Conservation (phyloP, 2,329 filamentous ascomycete genomes). For the Tolypocladium tundrense region DNA sequence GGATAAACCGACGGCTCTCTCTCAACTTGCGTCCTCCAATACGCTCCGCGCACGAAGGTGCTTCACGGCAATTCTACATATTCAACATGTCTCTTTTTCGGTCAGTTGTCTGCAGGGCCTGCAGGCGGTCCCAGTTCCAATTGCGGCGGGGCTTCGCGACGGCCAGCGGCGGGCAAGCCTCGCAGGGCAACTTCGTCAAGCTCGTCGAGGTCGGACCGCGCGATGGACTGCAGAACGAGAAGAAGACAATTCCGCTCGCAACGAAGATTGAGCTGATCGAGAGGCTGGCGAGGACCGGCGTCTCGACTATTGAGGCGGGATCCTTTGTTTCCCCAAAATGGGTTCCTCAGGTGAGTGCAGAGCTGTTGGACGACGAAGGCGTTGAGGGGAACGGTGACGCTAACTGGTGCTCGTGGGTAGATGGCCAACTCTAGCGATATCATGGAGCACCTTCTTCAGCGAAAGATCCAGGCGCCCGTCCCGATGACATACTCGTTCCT, state of each 20-base stretch:
- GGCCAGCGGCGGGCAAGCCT: slow-evolving; percentile 16
- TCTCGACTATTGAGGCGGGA: slow-evolving; percentile 68
- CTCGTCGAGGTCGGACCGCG: slow-evolving; percentile 78
- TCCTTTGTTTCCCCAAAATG: slow-evolving; percentile 78
- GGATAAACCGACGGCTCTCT: neutral
- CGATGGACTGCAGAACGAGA: slow-evolving; percentile 83
- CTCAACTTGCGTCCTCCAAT: slow-evolving; percentile 1
- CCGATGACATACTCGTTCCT: slow-evolving; percentile 71
- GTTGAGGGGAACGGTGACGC: neutral
- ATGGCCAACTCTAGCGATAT: slow-evolving; percentile 74
- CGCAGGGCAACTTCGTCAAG: slow-evolving; percentile 37
- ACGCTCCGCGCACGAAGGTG: slow-evolving; percentile 1
- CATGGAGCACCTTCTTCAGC: slow-evolving; percentile 54
- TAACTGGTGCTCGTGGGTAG: slow-evolving; percentile 26
- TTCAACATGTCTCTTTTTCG: slow-evolving; percentile 24
- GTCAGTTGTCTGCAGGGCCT: slow-evolving; percentile 27
- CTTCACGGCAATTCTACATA: neutral
- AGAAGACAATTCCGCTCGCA: slow-evolving; percentile 54
- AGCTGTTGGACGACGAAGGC: neutral
- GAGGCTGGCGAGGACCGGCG: slow-evolving; percentile 55
- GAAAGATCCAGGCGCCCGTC: slow-evolving; percentile 39
- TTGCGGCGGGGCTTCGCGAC: slow-evolving; percentile 28
- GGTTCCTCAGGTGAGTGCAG: slow-evolving; percentile 60
- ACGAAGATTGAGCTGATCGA: slow-evolving; percentile 72
- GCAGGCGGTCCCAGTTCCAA: slow-evolving; percentile 21